phyloP scores from a whole-genome alignment of 2,329 filamentous ascomycete species.

The Talaromyces sp. region DNA sequence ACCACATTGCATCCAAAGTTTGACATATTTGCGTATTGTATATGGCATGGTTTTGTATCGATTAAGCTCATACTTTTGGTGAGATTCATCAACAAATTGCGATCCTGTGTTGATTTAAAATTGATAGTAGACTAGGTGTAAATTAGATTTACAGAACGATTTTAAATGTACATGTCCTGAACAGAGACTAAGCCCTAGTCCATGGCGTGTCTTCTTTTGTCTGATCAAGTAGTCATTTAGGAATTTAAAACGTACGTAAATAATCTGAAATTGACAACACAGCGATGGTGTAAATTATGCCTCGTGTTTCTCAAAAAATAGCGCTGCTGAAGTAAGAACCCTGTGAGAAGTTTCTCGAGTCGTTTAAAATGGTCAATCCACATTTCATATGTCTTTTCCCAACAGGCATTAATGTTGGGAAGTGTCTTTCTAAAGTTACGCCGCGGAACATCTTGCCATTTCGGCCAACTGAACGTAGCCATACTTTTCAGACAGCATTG shows the following conservation, averaged over 20 bases:
- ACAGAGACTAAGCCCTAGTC: background rate
- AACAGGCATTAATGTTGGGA: background rate
- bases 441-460: constrained; percentile 7
- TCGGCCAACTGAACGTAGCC: background rate
- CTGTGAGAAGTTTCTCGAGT: background rate
- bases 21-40: constrained; percentile 6
- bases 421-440: background rate
- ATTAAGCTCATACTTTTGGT: background rate
- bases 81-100: background rate
- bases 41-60: background rate
- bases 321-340: background rate
- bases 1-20: background rate
- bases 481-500: background rate
- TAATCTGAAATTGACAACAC: background rate
- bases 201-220: background rate
- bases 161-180: background rate
- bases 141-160: background rate
- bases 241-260: background rate
- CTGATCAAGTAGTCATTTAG: background rate
- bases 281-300: background rate
- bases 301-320: too few species aligned
- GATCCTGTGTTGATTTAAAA: background rate
- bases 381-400: background rate
- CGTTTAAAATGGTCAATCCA: background rate
- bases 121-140: background rate